phyloP scores from a whole-genome alignment of 2,329 filamentous ascomycete genomes.

The Aspergillus tubingensis region DNA sequence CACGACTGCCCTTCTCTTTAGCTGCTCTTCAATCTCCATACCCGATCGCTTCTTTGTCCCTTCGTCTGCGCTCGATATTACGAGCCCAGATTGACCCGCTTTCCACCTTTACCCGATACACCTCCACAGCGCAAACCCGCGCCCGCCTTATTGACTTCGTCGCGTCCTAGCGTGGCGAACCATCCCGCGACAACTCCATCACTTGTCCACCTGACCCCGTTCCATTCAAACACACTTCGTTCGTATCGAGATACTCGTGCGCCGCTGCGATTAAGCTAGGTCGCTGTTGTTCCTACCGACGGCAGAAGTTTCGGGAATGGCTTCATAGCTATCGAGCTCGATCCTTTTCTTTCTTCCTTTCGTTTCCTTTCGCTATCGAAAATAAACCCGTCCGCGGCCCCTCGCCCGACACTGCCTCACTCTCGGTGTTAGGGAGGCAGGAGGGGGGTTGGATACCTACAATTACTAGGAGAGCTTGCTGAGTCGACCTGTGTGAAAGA shows the following conservation, averaged over 20 bases:
- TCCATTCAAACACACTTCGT: background rate
- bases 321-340: conserved; percentile 18
- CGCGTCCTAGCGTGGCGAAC: conserved; percentile 15
- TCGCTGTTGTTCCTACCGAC: conserved; percentile 1
- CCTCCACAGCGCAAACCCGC: too few relatives aligned
- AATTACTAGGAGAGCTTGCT: background rate
- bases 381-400: background rate
- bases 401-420: background rate
- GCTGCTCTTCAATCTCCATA: background rate
- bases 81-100: background rate
- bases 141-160: conserved; percentile 3
- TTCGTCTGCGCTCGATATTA: background rate
- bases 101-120: background rate
- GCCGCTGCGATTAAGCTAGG: background rate
- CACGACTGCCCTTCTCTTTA: conserved; percentile 5
- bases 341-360: background rate
- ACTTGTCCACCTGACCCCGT: background rate
- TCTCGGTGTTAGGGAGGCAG: background rate
- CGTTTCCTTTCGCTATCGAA: conserved; percentile 8
- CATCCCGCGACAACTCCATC: conserved; percentile 2
- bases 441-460: conserved; percentile 2
- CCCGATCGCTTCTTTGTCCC: background rate
- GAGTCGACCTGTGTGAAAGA: background rate
- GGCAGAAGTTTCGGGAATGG: conserved; percentile 20
- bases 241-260: background rate